These are phyloP conservation scores for Plantago rigida DNA, from an alignment of 305 asterid genomes.

Conservation along the genomic window DNA sequence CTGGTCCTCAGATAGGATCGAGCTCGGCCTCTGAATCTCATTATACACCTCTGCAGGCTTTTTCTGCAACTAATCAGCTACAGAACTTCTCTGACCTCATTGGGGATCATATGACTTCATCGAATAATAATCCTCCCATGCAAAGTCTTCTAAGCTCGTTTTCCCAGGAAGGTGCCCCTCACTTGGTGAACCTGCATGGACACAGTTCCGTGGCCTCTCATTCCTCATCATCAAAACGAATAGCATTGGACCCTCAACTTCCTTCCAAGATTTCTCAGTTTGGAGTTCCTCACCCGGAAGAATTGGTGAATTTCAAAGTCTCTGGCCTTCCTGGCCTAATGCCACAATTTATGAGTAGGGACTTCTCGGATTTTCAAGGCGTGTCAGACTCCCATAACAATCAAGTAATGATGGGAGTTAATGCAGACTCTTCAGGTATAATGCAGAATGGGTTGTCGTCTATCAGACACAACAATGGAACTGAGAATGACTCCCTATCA, in stretches of 20 bases:
- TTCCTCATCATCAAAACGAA: conserved; percentile 58
- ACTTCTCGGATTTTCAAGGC: conserved; percentile 49
- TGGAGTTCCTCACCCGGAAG: conserved; percentile 49
- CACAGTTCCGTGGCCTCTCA: conserved; percentile 43
- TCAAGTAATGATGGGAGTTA: conserved; percentile 44
- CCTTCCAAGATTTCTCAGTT: conserved; percentile 49
- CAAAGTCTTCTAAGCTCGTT: conserved; percentile 56
- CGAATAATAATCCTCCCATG: conserved; percentile 45
- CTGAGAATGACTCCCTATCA: conserved; percentile 43
- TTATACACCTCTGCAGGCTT: conserved; percentile 41
- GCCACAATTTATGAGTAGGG: conserved; percentile 67
- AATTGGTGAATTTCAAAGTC: conserved; percentile 47
- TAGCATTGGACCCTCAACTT: conserved; percentile 61
- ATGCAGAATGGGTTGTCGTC: conserved; percentile 44
- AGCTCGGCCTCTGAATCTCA: conserved; percentile 43
- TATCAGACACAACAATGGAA: conserved; percentile 33
- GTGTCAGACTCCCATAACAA: conserved; percentile 44
- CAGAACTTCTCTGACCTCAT: conserved; percentile 53
- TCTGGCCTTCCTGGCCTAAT: conserved; percentile 53
- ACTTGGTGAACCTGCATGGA: conserved; percentile 37
- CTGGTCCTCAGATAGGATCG: conserved; percentile 36
- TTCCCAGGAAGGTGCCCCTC: conserved; percentile 52
- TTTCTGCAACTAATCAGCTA: conserved; percentile 47
- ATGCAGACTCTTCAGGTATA: conserved; percentile 41
- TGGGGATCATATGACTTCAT: conserved; percentile 44